Percentiles rank a stretch among this genome's conserved stretches.
Evolutionary conservation across 2,329 filamentous ascomycete species (phyloP).

Genomic region (Fusarium subtropicale): DNA sequence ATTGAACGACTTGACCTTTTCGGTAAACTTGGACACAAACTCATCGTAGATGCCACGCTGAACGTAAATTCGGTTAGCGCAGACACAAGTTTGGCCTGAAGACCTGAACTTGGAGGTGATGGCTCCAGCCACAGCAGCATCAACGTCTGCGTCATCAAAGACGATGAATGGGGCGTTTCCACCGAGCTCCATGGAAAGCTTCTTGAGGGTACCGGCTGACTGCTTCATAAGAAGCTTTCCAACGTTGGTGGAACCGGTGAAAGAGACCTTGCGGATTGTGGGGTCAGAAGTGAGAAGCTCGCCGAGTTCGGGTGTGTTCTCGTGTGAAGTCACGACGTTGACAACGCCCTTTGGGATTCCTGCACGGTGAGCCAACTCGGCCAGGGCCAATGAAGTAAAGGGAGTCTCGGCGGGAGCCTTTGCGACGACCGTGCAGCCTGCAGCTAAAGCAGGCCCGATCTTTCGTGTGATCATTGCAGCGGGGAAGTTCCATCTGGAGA

Average conservation of each 20-base stretch:
- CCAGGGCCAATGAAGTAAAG: constrained; percentile 87
- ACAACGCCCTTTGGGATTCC: constrained; percentile 92
- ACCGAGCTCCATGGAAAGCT: constrained; percentile 86
- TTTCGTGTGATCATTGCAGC: constrained; percentile 81
- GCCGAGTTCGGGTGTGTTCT: constrained; percentile 85
- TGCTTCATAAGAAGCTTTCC: constrained; percentile 89
- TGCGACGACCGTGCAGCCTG: constrained; percentile 93
- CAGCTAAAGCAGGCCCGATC: constrained; percentile 81
- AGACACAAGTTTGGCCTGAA: constrained; percentile 95
- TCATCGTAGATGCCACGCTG: constrained; percentile 82
- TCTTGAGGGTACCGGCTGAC: constrained; percentile 84
- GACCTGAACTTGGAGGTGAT: constrained; percentile 92
- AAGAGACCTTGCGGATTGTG: constrained; percentile 88
- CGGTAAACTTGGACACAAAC: constrained; percentile 76
- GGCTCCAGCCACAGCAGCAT: constrained; percentile 84
- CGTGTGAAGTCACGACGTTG: constrained; percentile 83
- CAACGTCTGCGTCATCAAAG: constrained; percentile 93
- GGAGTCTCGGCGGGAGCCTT: constrained; percentile 95
- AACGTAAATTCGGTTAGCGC: constrained; percentile 85
- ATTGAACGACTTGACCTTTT: constrained; percentile 78
- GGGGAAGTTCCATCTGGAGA: constrained; percentile 81
- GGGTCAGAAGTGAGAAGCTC: constrained; percentile 77
- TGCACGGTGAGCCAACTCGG: constrained; percentile 86
- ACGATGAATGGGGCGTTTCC: constrained; percentile 97
- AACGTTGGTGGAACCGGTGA: constrained; percentile 82